These are phyloP conservation scores for Termitomyces sp. DNA, from an alignment of 768 basidiomycete genomes.

Conservation along the genomic window DNA sequence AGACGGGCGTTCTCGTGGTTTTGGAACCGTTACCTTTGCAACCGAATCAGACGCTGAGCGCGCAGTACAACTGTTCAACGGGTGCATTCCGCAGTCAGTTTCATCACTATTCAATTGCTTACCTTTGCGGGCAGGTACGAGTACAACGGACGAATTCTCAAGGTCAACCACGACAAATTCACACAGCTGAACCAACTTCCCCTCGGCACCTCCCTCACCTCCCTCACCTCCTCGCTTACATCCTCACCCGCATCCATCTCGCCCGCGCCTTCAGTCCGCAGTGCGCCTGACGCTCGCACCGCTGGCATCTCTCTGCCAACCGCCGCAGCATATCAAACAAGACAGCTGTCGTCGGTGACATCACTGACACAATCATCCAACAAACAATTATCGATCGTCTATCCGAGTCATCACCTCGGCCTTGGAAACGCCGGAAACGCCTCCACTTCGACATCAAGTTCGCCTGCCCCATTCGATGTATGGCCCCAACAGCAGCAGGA, in stretches of 20 bases:
- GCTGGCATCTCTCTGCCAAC: neutral
- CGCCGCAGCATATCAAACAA: neutral
- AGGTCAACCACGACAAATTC: constrained; percentile 91
- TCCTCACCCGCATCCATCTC: constrained; percentile 4
- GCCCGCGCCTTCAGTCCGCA: neutral
- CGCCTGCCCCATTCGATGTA: constrained; percentile 1
- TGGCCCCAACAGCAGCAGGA: neutral
- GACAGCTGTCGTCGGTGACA: neutral
- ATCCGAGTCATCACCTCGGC: neutral
- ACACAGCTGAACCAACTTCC: constrained; percentile 30
- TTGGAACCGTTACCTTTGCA: constrained; percentile 88
- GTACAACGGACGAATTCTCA: constrained; percentile 81
- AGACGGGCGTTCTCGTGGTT: constrained; percentile 88
- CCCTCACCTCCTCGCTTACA: neutral
- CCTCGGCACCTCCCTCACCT: neutral
- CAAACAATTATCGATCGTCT: neutral
- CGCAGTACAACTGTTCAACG: constrained; percentile 43
- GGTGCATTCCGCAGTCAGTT: constrained; percentile 42
- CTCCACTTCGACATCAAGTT: neutral
- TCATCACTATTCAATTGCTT: neutral
- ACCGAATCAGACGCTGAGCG: constrained; percentile 81
- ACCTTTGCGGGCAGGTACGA: constrained; percentile 58
- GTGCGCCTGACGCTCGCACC: neutral
- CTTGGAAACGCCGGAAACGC: neutral
- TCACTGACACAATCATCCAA: neutral